phyloP scores from a whole-genome alignment of 2,329 filamentous ascomycete genomes.

The Podosphaera aphanis region DNA sequence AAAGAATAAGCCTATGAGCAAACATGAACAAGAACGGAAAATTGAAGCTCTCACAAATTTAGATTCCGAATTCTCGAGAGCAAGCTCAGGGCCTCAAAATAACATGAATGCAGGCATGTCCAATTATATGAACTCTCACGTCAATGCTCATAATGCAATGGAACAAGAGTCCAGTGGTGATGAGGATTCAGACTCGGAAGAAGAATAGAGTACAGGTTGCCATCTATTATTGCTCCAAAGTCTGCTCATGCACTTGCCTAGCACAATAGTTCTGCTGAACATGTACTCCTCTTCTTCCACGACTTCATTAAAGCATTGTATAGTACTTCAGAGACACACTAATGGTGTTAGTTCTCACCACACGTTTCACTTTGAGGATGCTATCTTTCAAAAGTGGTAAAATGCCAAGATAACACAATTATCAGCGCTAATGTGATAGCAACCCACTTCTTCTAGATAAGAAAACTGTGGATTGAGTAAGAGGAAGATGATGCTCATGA shows the following conservation, averaged over 20 bases:
- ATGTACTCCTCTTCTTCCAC: neutral
- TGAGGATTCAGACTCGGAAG: slow-evolving; percentile 29
- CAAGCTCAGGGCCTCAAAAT: slow-evolving; percentile 18
- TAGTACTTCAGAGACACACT: neutral
- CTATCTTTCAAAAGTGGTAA: neutral
- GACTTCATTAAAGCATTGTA: neutral
- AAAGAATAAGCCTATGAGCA: slow-evolving; percentile 55
- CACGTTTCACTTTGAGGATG: neutral
- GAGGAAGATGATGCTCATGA: neutral
- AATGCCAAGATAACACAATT: neutral
- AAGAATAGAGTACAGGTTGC: slow-evolving; percentile 12
- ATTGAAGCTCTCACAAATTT: slow-evolving; percentile 39
- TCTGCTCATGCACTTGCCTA: neutral
- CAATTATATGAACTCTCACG: slow-evolving; percentile 1
- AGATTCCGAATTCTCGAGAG: slow-evolving; percentile 22
- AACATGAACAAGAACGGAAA: slow-evolving; percentile 43
- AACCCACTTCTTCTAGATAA: neutral
- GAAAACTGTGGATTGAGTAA: neutral
- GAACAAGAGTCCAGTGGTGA: slow-evolving; percentile 25
- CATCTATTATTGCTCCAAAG: neutral
- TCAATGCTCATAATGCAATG: slow-evolving; percentile 9
- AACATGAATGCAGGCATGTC: slow-evolving; percentile 16
- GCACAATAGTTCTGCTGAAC: neutral
- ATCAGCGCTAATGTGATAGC: neutral
- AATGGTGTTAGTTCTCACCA: neutral